Base-by-base conservation (phyloP, 2,329 filamentous ascomycete species). In the Xenoacremonium recifei region DNA sequence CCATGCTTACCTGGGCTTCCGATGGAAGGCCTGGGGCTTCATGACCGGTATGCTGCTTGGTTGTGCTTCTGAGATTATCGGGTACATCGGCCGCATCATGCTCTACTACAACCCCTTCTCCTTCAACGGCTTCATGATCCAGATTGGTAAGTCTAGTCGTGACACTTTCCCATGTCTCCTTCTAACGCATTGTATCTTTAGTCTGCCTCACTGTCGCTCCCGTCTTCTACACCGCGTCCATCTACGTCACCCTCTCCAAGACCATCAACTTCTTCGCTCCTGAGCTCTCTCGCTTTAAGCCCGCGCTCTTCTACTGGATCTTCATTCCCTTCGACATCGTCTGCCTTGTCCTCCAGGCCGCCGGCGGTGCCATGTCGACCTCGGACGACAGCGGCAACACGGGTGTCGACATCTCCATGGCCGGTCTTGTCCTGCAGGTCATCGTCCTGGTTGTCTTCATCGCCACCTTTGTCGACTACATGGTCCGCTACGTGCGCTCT, bases 71-170 rank as follows among this genome's bases (percentile, higher is more conserved):
- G 82, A 84, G 53, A 70, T 84, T 10, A 55, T 84, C 23, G 84
- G 84, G 15, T 87, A 87, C 48, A 62, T 66, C 2, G 84, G 80
- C 3, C 72, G 84, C 10, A 67, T 85, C 38, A 57, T 80, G 53
- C 65, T 82, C 44, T 72, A 75, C 48, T 47, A 72, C 33, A 77
- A 85, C 52, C 79, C 80, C 0, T 86, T 82, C 55, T 68, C 59
- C 35, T 75, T 82, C 56, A 57, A 58, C 11, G 79, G 73, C 6
- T 87, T 87, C 58, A 72, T 85, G 58, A 72, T 85, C n/a, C 79
- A 87, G 57, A 84, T 85, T 49, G 67, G 76, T 77, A 56, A 35
- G 70, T 62, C 15, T 35, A 17, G 23, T 23, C 16, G n/a, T n/a
- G n/a, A n/a, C n/a, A n/a, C 32, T 21, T 27, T 15, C 10, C 4